Evolutionary conservation across 2,329 filamentous ascomycete species (phyloP), one percentile per base, ranked within the genome.

Genomic region (Xylariales sp.): DNA sequence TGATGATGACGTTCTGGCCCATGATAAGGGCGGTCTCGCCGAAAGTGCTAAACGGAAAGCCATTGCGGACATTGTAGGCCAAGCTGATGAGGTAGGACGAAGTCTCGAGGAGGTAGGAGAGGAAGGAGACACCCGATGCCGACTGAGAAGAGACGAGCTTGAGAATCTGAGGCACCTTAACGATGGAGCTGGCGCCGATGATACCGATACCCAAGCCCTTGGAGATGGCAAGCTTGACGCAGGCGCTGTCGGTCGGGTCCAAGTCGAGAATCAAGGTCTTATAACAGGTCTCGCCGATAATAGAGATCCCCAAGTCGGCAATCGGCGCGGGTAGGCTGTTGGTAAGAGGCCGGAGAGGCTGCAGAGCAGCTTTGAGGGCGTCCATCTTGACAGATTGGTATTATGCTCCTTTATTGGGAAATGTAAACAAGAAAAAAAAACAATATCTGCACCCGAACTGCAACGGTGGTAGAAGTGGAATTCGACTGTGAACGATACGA

Each of bases 151-250:
- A 74, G 55, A 93, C 66, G 36, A 98, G 81, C 72, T 98, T 98
- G 62, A 96, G 64, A 59, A 98, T 91, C 71, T 98, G 93, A 0
- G 93, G 93, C 18, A 98, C 81, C 70, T 98, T 98, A 70, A 98
- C 90, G 53, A 97, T 81, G 38, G 87, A 83, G 19, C 86, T 90
- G 37, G 89, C 88, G 50, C 77, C 84, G 57, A 98, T 89, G 66
- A 98, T 98, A 60, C 83, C 93, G 51, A 97, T 83, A 40, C 93
- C 91, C 13, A 98, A 81, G 4, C 76, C 88, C 69, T 98, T 98
- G 56, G 87, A 94, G 57, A 97, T 77, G 51, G 82, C 90, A 36
- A 96, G 81, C 59, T 93, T 93, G 53, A 95, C 68, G 72, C 93
- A 98, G 42, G 78, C 80, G 5, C 78, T 75, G 55, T 88, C 78